Evolutionary conservation across 2,329 filamentous ascomycete genomes (phyloP), one percentile per base, ranked within the genome.

Genomic region (Fusarium sp.): DNA sequence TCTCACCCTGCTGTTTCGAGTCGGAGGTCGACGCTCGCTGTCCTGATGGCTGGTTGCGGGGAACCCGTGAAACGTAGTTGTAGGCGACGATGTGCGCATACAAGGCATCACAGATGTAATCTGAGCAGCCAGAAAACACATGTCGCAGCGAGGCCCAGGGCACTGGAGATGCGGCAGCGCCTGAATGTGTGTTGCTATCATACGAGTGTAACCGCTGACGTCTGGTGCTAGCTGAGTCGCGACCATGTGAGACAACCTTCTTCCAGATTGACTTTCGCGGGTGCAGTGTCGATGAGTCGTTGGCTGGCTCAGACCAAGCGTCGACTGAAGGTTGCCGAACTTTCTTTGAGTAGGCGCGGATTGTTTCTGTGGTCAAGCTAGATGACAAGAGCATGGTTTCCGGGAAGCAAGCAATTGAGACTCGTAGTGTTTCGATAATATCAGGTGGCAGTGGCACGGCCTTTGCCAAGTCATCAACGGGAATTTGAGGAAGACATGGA

Each of bases 41-140:
- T 31, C 65, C 66, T 17, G 75, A 61, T 13, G 75, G 52, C 13
- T 80, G 70, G 56, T 63, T 68, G 65, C 76, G 71, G 38, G 77
- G 76, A 33, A 81, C 76, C 42, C 82, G 77, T n/a, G 80, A 81
- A 55, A 90, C 82, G 80, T 90, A 90, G 79, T 90, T 90, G 79
- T 88, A 90, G 0, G 87, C 88, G 8, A 90, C 80, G 14, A 90
- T 82, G 74, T 91, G 88, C 0, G 89, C 89, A 75, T 90, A 90
- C 11, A 91, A 79, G 0, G 88, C 87, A 58, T 90, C 88, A 75
- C 88, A 90, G 11, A 90, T 84, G 73, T 87, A 86, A 69, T 89
- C 87, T 5, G 86, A 85, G 28, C 85, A 88, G 6, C 80, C 75
- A 2, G 86, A 84, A 76, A 91, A 90, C 57, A 90, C 84, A 61